phyloP scores from a whole-genome alignment of 169 alveolate genomes.

The Babesia bovis region DNA sequence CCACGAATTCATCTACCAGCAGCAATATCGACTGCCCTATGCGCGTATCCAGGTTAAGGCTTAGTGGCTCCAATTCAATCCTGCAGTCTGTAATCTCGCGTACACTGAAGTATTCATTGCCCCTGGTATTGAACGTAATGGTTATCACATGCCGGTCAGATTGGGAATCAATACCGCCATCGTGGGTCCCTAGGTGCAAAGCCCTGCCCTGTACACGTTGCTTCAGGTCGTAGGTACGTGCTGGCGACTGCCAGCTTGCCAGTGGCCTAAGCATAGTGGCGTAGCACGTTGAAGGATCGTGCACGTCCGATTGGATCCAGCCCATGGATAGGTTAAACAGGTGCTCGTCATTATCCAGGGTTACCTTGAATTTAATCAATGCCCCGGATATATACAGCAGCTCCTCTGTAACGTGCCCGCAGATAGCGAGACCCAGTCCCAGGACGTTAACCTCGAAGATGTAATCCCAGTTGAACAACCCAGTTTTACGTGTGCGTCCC shows the following conservation, averaged over 20 bases:
- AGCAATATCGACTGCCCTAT: conserved; percentile 36
- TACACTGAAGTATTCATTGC: conserved; percentile 37
- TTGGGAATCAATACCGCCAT: neutral
- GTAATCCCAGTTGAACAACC: conserved; percentile 21
- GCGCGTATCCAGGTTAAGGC: conserved; percentile 59
- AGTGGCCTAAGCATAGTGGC: conserved; percentile 62
- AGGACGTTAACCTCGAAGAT: conserved; percentile 27
- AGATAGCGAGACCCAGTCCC: conserved; percentile 56
- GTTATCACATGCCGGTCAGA: conserved; percentile 30
- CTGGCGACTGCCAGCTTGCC: conserved; percentile 27
- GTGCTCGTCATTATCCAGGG: conserved; percentile 45
- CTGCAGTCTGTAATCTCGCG: conserved; percentile 48
- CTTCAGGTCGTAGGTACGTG: conserved; percentile 7
- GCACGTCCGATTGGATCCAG: conserved; percentile 68
- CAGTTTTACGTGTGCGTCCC: neutral
- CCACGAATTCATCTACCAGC: conserved; percentile 55
- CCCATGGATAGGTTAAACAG: conserved; percentile 38
- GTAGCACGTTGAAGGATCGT: conserved; percentile 53
- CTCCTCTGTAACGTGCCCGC: conserved; percentile 50
- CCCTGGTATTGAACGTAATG: conserved; percentile 45
- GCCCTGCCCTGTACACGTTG: neutral
- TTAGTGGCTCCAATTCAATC: conserved; percentile 54
- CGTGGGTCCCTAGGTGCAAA: neutral
- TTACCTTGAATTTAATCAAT: conserved; percentile 28
- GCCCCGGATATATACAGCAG: conserved; percentile 50